These are phyloP conservation scores for Isatis lusitanica DNA, from an alignment of 441 rosid species.

Conservation along the genomic window DNA sequence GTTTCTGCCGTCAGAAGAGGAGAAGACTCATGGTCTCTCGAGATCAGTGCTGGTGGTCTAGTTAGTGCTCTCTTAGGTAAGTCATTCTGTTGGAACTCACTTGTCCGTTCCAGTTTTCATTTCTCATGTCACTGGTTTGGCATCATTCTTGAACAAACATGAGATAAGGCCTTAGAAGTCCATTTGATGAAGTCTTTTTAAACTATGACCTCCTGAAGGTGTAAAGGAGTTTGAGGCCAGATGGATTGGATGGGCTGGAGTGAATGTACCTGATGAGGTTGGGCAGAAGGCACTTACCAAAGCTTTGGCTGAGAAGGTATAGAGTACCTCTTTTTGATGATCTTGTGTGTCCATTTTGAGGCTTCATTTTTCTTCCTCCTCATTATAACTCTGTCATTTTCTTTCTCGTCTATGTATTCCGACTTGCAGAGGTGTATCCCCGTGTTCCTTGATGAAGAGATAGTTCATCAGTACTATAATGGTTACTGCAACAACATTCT, in stretches of 20 bases:
- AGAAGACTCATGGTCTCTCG: constrained; percentile 93
- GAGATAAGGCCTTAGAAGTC: neutral
- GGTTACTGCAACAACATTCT: constrained; percentile 98
- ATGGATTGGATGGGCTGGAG: constrained; percentile 99
- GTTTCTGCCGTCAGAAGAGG: constrained; percentile 97
- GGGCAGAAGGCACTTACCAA: constrained; percentile 90
- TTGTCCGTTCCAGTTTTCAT: neutral
- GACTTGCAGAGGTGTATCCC: constrained; percentile 92
- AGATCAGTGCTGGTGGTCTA: constrained; percentile 96
- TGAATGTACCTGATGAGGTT: constrained; percentile 92
- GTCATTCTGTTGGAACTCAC: neutral
- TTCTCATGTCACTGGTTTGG: neutral
- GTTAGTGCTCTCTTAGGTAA: constrained; percentile 93
- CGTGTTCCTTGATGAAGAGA: constrained; percentile 97
- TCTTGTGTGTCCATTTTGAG: neutral
- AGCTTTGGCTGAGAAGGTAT: constrained; percentile 95
- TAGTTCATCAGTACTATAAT: constrained; percentile 97
- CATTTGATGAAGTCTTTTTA: neutral
- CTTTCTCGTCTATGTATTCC: constrained; percentile 1
- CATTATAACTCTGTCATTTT: constrained; percentile 8
- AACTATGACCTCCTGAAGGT: constrained; percentile 45
- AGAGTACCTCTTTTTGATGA: neutral
- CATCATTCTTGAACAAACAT: neutral
- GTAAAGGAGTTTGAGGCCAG: constrained; percentile 97
- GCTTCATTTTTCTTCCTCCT: neutral